These are phyloP conservation scores for Dioscorea alata DNA, from an alignment of 106 monocot genomes.

Conservation along the genomic window DNA sequence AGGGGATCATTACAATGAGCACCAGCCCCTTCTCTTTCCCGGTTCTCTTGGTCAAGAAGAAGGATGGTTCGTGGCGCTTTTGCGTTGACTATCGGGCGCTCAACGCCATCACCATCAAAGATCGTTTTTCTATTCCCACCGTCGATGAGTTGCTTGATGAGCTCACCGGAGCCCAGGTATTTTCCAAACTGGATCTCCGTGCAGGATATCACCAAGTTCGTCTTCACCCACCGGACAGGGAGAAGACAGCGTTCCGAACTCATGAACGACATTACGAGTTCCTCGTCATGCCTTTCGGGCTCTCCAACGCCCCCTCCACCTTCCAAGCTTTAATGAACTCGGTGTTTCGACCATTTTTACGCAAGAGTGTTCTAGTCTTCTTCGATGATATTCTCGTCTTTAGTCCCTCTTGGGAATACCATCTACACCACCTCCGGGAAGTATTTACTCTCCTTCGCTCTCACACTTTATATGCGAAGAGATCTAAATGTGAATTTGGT, in stretches of 20 bases:
- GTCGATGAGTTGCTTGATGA: too few species aligned
- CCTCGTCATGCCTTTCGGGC: too few species aligned
- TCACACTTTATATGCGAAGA: neutral
- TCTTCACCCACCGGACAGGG: too few species aligned
- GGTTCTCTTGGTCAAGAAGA: constrained; percentile 6
- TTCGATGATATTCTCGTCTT: constrained; percentile 1
- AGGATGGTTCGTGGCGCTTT: neutral
- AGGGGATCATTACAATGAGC: neutral
- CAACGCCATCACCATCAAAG: constrained; percentile 4
- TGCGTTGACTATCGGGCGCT: constrained; percentile 7
- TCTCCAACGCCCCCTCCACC: too few species aligned
- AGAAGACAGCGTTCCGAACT: too few species aligned
- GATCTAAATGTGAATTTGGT: neutral
- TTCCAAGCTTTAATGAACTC: neutral
- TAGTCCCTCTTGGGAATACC: neutral
- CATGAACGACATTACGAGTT: too few species aligned
- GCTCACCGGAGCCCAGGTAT: too few species aligned
- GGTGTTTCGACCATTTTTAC: neutral
- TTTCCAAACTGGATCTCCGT: too few species aligned
- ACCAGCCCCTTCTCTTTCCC: neutral
- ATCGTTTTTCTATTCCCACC: too few species aligned
- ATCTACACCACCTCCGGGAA: neutral
- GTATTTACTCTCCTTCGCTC: neutral
- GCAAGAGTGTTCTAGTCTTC: neutral
- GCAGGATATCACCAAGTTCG: too few species aligned